phyloP scores from a whole-genome alignment of 176 grass and related monocot species.

The Pharus latifolius region DNA sequence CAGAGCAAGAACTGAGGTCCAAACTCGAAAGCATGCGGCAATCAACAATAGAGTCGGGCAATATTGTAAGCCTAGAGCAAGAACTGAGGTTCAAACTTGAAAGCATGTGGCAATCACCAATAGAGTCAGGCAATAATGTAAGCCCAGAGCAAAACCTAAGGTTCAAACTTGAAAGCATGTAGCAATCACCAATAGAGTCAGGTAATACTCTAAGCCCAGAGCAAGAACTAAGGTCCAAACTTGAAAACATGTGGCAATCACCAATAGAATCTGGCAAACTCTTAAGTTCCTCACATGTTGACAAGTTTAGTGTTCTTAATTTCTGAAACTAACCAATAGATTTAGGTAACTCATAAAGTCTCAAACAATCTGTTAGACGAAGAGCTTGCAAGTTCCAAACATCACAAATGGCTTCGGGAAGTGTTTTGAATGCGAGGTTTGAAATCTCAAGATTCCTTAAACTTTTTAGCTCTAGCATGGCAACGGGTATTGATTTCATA shows the following conservation, averaged over 20 bases:
- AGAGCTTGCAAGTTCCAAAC: background rate
- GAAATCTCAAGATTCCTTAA: background rate
- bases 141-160: too few species aligned
- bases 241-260: background rate
- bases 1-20: too few species aligned
- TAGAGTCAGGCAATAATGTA: too few species aligned
- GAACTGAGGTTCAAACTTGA: too few species aligned
- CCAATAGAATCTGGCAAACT: background rate
- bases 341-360: background rate
- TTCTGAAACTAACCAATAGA: background rate
- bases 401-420: background rate
- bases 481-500: background rate
- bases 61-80: too few species aligned
- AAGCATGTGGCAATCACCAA: too few species aligned
- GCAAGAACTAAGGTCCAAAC: background rate
- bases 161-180: too few species aligned
- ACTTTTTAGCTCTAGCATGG: background rate
- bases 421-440: fast-evolving
- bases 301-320: background rate
- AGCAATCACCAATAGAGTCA: background rate
- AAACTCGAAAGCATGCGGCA: too few species aligned
- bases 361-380: background rate
- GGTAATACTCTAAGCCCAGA: background rate
- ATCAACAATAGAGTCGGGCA: too few species aligned
- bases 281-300: fast-evolving